Evolutionary conservation across 768 basidiomycete species (phyloP).

Genomic region (Imleria badia): DNA sequence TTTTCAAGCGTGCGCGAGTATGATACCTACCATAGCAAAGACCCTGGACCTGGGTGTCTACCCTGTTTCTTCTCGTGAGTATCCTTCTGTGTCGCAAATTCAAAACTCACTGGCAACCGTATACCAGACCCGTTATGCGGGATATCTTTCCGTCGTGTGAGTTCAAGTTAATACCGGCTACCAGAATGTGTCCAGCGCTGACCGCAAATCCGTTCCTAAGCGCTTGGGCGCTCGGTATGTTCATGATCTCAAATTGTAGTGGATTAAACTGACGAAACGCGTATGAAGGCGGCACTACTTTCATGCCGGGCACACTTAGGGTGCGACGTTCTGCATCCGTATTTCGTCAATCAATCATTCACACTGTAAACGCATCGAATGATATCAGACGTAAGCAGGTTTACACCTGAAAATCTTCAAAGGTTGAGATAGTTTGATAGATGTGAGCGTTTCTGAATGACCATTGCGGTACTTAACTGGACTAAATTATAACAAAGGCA

Average conservation of each 20-base stretch:
- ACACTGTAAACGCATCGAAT: background rate
- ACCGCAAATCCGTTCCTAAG: no score
- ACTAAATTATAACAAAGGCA: background rate
- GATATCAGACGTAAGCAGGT: background rate
- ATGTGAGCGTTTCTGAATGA: background rate
- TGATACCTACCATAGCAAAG: background rate
- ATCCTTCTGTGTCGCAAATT: no score
- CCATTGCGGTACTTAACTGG: no score
- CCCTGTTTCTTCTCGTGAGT: conserved; percentile 1
- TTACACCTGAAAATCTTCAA: no score
- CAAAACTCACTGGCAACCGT: background rate
- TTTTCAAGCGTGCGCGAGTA: background rate
- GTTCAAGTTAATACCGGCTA: background rate
- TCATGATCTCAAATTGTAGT: no score
- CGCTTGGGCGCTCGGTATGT: no score
- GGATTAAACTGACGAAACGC: no score
- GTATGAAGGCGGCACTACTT: background rate
- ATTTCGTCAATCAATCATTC: no score
- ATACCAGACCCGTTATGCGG: background rate
- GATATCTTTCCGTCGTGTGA: background rate
- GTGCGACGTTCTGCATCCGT: background rate
- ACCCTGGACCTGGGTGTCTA: conserved; percentile 3
- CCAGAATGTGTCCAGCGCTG: no score
- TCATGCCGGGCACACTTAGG: background rate
- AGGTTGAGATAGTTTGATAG: background rate